A percentile compares a stretch with the other conserved stretches of the same genome.
These are phyloP conservation scores for Dryas octopetala DNA, from an alignment of 306 rosid genomes.

Conservation along the genomic window DNA sequence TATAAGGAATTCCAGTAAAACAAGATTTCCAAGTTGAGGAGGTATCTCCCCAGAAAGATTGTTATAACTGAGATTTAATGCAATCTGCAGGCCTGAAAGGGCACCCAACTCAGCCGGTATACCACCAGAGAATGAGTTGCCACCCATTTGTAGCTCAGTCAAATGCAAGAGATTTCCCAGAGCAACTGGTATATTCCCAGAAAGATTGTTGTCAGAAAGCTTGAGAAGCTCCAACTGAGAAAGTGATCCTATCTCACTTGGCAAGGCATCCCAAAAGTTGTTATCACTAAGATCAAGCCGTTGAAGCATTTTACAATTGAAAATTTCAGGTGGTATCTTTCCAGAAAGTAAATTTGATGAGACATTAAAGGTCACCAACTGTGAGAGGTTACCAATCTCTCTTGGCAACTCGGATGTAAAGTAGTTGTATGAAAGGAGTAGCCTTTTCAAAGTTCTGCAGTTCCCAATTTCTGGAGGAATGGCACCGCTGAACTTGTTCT, in stretches of 20 bases:
- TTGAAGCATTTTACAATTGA: conserved; percentile 63
- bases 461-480: conserved; percentile 55
- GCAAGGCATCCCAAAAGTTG: conserved; percentile 54
- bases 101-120: conserved; percentile 66
- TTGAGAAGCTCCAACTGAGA: conserved; percentile 74
- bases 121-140: conserved; percentile 61
- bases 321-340: conserved; percentile 55
- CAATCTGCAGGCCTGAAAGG: conserved; percentile 78
- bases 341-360: conserved; percentile 71
- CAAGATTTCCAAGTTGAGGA: conserved; percentile 54
- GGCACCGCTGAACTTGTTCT: conserved; percentile 73
- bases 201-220: conserved; percentile 61
- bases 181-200: conserved; percentile 58
- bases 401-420: conserved; percentile 67
- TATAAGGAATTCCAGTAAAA: conserved; percentile 59
- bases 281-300: conserved; percentile 78
- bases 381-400: conserved; percentile 69
- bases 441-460: conserved; percentile 70
- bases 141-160: conserved; percentile 78
- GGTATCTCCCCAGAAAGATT: conserved; percentile 72
- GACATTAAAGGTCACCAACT: conserved; percentile 76
- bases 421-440: conserved; percentile 65
- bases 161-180: conserved; percentile 65
- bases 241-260: conserved; percentile 64
- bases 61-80: conserved; percentile 77